Evolutionary conservation across 75 land plant genomes (phyloP).

Genomic region (Pinus tabuliformis): DNA sequence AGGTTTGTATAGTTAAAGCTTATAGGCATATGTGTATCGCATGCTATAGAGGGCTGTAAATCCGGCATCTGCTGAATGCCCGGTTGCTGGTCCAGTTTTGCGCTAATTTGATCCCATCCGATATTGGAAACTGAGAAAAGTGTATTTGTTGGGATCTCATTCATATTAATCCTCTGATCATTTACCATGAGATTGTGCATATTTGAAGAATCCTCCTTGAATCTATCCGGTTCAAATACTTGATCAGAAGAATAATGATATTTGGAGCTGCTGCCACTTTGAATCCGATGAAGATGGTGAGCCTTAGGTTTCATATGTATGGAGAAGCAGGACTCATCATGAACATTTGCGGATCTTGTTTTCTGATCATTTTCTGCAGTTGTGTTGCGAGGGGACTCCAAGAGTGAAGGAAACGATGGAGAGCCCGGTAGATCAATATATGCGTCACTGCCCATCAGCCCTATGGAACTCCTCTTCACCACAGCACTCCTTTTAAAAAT

Average conservation of each 20-base stretch:
- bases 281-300: neutral
- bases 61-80: neutral
- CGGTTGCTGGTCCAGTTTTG: neutral
- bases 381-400: neutral
- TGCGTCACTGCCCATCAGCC: neutral
- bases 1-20: neutral
- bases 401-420: neutral
- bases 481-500: constrained; percentile 31
- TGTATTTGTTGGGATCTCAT: neutral
- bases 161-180: neutral
- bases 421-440: neutral
- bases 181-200: neutral
- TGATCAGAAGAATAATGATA: neutral
- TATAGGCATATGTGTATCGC: neutral
- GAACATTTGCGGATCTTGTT: neutral
- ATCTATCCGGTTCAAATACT: neutral
- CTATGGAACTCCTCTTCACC: neutral
- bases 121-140: neutral
- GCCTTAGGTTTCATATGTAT: neutral
- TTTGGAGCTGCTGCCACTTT: neutral
- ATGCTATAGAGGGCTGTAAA: neutral
- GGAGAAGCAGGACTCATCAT: constrained; percentile 4
- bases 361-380: neutral
- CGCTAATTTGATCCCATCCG: neutral
- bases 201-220: neutral